Evolutionary conservation across 352 stramenopile genomes (phyloP).

Genomic region (Globisporangium megalacanthum): DNA sequence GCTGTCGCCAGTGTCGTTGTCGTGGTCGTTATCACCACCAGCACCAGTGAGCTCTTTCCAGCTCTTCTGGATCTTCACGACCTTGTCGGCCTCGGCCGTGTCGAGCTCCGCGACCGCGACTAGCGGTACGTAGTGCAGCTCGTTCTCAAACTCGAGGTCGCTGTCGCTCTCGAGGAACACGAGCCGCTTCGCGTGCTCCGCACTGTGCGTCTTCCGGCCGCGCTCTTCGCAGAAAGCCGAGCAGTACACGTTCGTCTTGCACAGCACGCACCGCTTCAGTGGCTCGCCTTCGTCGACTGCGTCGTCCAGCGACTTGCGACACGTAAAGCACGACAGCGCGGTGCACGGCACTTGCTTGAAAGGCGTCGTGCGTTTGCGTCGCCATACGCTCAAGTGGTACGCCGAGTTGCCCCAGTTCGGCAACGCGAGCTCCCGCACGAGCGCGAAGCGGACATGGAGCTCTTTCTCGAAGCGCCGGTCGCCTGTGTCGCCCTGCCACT

Average conservation of each 20-base stretch:
- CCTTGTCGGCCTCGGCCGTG: slow-evolving; percentile 17
- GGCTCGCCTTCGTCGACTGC: slow-evolving; percentile 28
- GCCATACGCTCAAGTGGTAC: slow-evolving; percentile 70
- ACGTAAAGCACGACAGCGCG: slow-evolving; percentile 37
- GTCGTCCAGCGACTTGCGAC: slow-evolving; percentile 31
- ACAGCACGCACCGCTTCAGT: slow-evolving; percentile 64
- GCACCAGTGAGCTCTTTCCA: slow-evolving; percentile 30
- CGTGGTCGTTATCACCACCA: neutral
- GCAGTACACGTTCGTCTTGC: slow-evolving; percentile 81
- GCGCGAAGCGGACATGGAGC: slow-evolving; percentile 41
- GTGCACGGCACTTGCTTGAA: slow-evolving; percentile 2
- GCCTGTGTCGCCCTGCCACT: slow-evolving; percentile 77
- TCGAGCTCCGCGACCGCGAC: slow-evolving; percentile 27
- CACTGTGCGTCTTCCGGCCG: slow-evolving; percentile 36
- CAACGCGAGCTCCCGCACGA: slow-evolving; percentile 48
- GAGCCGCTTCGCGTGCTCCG: slow-evolving; percentile 62
- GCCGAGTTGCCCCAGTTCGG: slow-evolving; percentile 81
- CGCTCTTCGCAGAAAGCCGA: slow-evolving; percentile 36
- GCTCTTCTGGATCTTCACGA: slow-evolving; percentile 34
- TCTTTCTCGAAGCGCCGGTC: slow-evolving; percentile 62
- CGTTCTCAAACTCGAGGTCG: slow-evolving; percentile 59
- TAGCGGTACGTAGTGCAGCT: slow-evolving; percentile 53
- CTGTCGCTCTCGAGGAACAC: slow-evolving; percentile 57
- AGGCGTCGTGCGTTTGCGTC: slow-evolving; percentile 22
- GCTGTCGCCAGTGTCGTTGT: neutral